A percentile compares a stretch with the other conserved stretches of the same genome.
These are phyloP conservation scores for Phyllosticta capitalensis DNA, from an alignment of 2,329 filamentous ascomycete genomes.

Conservation along the genomic window DNA sequence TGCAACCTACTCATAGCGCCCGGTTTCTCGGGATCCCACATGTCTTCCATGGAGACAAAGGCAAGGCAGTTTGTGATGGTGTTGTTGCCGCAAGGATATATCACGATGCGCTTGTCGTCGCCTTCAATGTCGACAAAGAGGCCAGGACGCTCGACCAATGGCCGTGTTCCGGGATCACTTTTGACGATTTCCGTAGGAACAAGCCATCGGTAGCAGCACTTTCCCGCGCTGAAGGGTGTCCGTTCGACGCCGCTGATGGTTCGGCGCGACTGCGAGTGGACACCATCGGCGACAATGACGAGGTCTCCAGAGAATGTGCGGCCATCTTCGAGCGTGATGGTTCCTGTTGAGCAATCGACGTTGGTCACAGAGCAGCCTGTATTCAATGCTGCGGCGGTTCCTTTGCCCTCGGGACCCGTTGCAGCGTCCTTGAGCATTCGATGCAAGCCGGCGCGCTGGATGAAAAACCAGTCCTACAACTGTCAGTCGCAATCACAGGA, in stretches of 20 bases:
- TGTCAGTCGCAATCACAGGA: neutral
- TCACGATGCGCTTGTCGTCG: slow-evolving; percentile 35
- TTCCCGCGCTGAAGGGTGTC: slow-evolving; percentile 40
- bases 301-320: slow-evolving; percentile 38
- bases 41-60: neutral
- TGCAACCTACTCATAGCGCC: neutral
- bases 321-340: slow-evolving; percentile 38
- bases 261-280: slow-evolving; percentile 26
- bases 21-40: neutral
- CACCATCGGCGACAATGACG: slow-evolving; percentile 47
- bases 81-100: slow-evolving; percentile 40
- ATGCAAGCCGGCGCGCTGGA: slow-evolving; percentile 46
- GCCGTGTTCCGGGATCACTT: slow-evolving; percentile 30
- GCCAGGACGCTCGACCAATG: slow-evolving; percentile 29
- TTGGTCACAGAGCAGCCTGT: slow-evolving; percentile 35
- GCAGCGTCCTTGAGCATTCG: slow-evolving; percentile 36
- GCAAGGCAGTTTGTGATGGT: slow-evolving; percentile 36
- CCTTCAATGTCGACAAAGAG: slow-evolving; percentile 37
- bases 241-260: slow-evolving; percentile 22
- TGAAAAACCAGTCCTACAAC: slow-evolving; percentile 21
- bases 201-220: slow-evolving; percentile 50
- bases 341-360: slow-evolving; percentile 33
- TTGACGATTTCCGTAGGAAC: slow-evolving; percentile 37
- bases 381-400: slow-evolving; percentile 29
- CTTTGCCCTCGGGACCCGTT: slow-evolving; percentile 20